Percentiles rank a stretch among this genome's conserved stretches.
These are phyloP conservation scores for Termitomyces sp. DNA, from an alignment of 768 basidiomycete species.

Conservation along the genomic window DNA sequence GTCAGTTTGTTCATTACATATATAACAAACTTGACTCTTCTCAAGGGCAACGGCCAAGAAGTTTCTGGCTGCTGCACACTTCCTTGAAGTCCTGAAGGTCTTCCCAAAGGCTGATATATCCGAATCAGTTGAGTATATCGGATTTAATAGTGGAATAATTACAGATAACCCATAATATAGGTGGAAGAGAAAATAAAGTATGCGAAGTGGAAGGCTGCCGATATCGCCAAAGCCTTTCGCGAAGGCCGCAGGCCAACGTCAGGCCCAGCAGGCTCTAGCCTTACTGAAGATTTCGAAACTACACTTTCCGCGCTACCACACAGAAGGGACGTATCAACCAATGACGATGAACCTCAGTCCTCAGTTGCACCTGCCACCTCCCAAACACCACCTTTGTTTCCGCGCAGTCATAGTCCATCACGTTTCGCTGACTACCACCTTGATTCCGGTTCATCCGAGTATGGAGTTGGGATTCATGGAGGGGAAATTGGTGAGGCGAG, in stretches of 20 bases:
- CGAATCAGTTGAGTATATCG: constrained; percentile 43
- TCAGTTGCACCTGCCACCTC: constrained; percentile 21
- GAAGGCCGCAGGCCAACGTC: constrained; percentile 82
- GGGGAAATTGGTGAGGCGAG: constrained; percentile 27
- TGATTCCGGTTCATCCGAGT: constrained; percentile 12
- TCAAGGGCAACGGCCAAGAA: constrained; percentile 84
- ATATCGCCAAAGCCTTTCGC: constrained; percentile 91
- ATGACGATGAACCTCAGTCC: constrained; percentile 11
- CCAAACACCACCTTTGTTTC: neutral
- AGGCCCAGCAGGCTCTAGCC: constrained; percentile 58
- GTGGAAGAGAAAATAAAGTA: constrained; percentile 87
- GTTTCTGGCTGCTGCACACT: constrained; percentile 92
- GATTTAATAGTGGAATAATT: neutral
- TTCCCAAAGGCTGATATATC: constrained; percentile 59
- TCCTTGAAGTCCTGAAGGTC: constrained; percentile 81
- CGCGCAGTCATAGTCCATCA: constrained; percentile 12
- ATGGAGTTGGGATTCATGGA: constrained; percentile 2
- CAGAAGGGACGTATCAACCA: constrained; percentile 7
- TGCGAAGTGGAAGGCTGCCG: constrained; percentile 96
- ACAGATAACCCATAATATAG: constrained; percentile 28
- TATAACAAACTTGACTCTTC: constrained; percentile 2
- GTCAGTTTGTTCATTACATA: constrained; percentile 31
- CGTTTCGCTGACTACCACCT: constrained; percentile 3
- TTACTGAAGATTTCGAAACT: constrained; percentile 18
- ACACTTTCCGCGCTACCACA: constrained; percentile 5